Evolutionary conservation across 441 rosid species (phyloP).

Genomic region (Syzygium syzygioides): DNA sequence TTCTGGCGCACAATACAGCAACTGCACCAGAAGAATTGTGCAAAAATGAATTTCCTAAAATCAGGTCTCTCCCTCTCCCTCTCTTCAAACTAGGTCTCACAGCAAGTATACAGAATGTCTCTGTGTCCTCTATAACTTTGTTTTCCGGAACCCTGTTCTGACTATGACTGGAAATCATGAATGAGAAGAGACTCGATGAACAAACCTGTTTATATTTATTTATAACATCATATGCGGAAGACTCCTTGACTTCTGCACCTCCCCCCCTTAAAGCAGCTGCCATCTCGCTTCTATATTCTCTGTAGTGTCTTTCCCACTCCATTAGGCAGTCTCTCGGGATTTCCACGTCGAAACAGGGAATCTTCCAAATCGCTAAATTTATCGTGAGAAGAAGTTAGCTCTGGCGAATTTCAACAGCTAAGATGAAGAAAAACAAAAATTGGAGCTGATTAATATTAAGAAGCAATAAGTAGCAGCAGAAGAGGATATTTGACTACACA

Average conservation of each 20-base stretch:
- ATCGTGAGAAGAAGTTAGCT: neutral
- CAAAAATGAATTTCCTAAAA: neutral
- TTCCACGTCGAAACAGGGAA: constrained; percentile 31
- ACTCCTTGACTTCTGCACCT: neutral
- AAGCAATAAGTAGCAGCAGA: neutral
- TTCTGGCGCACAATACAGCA: constrained; percentile 43
- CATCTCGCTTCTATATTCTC: constrained; percentile 49
- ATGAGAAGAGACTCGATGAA: neutral
- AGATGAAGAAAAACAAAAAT: neutral
- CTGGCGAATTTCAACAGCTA: neutral
- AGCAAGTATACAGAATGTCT: neutral
- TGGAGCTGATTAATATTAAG: neutral
- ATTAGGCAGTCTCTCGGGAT: constrained; percentile 8
- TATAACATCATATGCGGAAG: constrained; percentile 19
- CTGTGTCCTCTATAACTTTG: neutral
- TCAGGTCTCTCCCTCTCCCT: neutral
- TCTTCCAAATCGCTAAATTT: constrained; percentile 45
- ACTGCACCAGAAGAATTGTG: constrained; percentile 19
- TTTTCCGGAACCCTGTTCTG: neutral
- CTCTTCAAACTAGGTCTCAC: neutral
- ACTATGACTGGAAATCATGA: neutral
- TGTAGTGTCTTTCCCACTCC: constrained; percentile 33
- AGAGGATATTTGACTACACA: neutral
- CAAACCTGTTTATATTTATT: constrained; percentile 43
- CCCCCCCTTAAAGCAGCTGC: neutral